Evolutionary conservation across 176 grass and related monocot species (phyloP), one percentile per base, ranked within the genome.

Genomic region (Eleusine coracana): DNA sequence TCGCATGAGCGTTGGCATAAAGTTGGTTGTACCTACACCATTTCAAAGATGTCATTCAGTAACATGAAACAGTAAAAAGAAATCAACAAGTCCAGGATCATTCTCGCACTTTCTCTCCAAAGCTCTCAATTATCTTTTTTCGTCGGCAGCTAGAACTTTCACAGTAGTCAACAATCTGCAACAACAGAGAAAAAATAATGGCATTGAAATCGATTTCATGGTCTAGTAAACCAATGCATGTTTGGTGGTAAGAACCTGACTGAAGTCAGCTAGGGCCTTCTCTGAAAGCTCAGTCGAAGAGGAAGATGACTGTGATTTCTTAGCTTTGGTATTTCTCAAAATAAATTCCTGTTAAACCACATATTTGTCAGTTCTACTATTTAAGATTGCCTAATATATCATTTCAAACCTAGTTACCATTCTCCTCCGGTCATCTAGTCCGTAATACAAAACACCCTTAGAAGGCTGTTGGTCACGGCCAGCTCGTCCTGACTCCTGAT

Each of bases 401-500:
- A 29, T 75, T 78, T 29, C 25, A 76, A 31, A 64, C 41, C 77
- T 75, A 70, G 75, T 84, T 87, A 98, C 96, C 96, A 98, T 95
- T 88, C 76, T 95, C 77, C 91, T 95, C 59, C 65, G 73, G 59
- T 98, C 96, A 68, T 93, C 87, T 74, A 92, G 84, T 77, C 96
- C 92, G 59, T 98, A 98, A 79, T 98, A 95, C 62, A 98, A 45
- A 62, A 98, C 87, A 91, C 96, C 95, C 64, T 70, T 95, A 13
- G 92, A 95, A 73, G 96, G 84, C 50, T 84, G 80, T 70, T 92
- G 92, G 70, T 98, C 96, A 80, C 85, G 92, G 39, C 92, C 96
- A 80, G 91, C 92, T 90, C 96, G 81, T 81, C 92, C 96, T 31
- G 96, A 93, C 72, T 98, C 96, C 83, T 98, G 92, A 66, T 98